Evolutionary conservation across 177 flowering plant genomes (phyloP).

Genomic region (Vitis hybrid): DNA sequence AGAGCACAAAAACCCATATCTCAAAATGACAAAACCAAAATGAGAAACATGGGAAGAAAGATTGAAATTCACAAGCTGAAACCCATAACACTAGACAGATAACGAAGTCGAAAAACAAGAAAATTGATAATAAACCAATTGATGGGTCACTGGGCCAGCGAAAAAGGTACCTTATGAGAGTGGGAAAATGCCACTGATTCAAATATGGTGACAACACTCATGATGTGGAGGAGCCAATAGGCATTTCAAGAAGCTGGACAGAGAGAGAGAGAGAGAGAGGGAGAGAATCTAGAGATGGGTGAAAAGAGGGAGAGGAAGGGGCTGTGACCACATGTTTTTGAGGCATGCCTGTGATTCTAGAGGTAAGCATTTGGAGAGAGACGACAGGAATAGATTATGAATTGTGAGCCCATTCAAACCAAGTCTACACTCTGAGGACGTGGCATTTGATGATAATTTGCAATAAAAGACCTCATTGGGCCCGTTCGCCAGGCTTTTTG

Average conservation of each 20-base stretch:
- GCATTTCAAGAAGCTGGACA: constrained; percentile 1
- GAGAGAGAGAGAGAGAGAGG: not conserved
- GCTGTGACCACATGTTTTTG: no score
- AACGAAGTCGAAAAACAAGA: not conserved
- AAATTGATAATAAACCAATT: not conserved
- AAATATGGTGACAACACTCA: constrained; percentile 20
- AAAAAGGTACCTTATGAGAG: constrained; percentile 22
- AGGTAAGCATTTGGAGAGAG: not conserved
- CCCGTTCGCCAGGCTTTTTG: no score
- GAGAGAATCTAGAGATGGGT: not conserved
- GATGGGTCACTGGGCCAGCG: not conserved
- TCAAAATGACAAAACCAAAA: no score
- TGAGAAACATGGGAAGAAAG: no score
- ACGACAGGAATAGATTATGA: not conserved
- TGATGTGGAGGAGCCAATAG: not conserved
- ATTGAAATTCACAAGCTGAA: not conserved
- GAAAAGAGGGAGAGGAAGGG: not conserved
- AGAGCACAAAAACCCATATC: no score
- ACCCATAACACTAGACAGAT: not conserved
- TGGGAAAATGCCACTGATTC: constrained; percentile 20
- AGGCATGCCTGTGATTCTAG: not conserved
- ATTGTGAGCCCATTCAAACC: no score
- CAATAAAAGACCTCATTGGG: no score
- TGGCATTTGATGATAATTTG: constrained; percentile 1
- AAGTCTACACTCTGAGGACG: not conserved